Base-by-base conservation (phyloP, 2,329 filamentous ascomycete genomes). In the Stachybotrys elegans region DNA sequence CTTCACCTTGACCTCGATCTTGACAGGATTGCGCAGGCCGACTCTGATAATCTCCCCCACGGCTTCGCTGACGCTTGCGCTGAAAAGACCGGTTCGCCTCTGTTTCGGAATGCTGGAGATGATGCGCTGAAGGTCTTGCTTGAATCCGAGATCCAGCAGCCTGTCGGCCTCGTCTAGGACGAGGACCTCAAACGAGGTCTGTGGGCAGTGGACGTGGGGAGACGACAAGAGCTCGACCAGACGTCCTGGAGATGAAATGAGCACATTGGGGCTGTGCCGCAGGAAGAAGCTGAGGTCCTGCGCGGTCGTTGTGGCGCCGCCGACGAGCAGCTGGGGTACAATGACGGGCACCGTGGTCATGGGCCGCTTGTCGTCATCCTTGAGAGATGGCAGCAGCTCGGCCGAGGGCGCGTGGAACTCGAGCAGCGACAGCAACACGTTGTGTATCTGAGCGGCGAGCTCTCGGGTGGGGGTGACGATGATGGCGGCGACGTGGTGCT, bases 121-220 rank as follows among this genome's bases (percentile, higher is more conserved):
- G 32, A 97, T 95, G 44, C 82, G 87, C 54, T 93, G 88, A 22
- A 98, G 67, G 53, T 95, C 90, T 44, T 88, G 84, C 63, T 94
- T 93, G 67, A 98, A 97, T 6, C 94, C 93, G 19, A 97, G 76
- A 66, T 98, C 93, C 11, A 98, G 73, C 21, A 98, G 71, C 47
- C 93, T 79, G 65, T 98, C 93, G 40, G 92, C 93, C 69, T 98
- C 93, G 59, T 98, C 93, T 27, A 98, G 76, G 4, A 98, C 87
- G 11, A 98, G 78, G 40, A 89, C 81, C 62, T 98, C 92, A 53
- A 98, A 97, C 0, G 88, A 88, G 1, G 88, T 90, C 48, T 92
- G 86, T 1, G 88, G 83, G 55, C 88, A 91, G 61, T 94, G 88
- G 13, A 95, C 90, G 57, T 95, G 86, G 2, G 84, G 86, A 2